These are phyloP conservation scores for Microbotryum saponariae DNA, from an alignment of 1,284 basidiomycete species.

Conservation along the genomic window DNA sequence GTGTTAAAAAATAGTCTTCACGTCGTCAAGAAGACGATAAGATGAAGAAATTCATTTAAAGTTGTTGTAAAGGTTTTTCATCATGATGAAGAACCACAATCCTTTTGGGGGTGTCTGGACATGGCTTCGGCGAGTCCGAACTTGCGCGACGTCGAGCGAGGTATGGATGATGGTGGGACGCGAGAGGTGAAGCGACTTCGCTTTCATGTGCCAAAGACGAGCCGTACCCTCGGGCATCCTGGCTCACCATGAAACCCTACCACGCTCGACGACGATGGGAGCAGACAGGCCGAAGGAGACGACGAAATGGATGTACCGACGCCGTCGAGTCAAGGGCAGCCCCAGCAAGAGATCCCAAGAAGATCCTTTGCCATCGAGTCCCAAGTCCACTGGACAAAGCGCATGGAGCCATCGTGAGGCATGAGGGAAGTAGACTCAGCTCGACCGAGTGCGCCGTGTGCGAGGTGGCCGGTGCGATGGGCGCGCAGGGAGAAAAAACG, in stretches of 20 bases:
- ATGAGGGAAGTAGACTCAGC: background rate
- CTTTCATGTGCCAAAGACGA: conserved; percentile 12
- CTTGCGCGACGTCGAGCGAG: background rate
- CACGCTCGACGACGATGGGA: background rate
- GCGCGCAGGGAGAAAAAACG: background rate
- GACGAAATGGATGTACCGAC: background rate
- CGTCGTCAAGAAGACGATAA: conserved; percentile 1
- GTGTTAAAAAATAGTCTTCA: conserved; percentile 25
- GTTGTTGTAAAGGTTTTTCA: conserved; percentile 19
- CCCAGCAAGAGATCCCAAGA: background rate
- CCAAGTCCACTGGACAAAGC: too few relatives aligned
- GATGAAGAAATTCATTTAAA: conserved; percentile 29
- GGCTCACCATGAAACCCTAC: background rate
- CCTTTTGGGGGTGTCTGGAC: background rate
- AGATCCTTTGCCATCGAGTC: too few relatives aligned
- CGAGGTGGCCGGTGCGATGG: background rate
- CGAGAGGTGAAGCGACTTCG: conserved; percentile 2
- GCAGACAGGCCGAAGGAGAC: background rate
- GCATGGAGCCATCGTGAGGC: background rate
- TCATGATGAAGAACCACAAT: conserved; percentile 6
- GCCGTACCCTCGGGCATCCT: background rate
- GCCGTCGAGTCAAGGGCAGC: background rate
- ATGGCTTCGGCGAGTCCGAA: background rate
- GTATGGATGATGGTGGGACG: background rate
- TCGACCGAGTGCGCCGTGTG: background rate